These are phyloP conservation scores for Pestalotiopsis sp. DNA, from an alignment of 2,329 filamentous ascomycete genomes.

Conservation along the genomic window DNA sequence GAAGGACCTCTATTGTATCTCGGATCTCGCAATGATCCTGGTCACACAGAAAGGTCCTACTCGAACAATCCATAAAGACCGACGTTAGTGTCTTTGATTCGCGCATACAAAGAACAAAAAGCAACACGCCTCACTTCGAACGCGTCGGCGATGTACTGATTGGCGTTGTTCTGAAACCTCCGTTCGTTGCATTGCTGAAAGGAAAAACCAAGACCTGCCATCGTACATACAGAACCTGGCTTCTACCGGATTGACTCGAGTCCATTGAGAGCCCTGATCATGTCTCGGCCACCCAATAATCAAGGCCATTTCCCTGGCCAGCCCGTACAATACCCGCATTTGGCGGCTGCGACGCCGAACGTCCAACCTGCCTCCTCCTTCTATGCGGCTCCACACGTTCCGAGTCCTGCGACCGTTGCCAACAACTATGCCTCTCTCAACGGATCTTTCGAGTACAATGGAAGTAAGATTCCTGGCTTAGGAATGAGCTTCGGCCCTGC, in stretches of 20 bases:
- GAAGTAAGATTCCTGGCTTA: constrained; percentile 40
- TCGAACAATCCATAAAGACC: constrained; percentile 14
- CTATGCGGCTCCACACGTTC: constrained; percentile 19
- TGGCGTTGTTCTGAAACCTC: background rate
- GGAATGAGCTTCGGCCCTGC: constrained; percentile 28
- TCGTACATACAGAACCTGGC: background rate
- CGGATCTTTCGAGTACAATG: constrained; percentile 40
- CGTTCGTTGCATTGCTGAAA: constrained; percentile 1
- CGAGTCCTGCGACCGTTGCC: constrained; percentile 14
- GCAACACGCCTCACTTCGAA: background rate
- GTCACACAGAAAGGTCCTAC: background rate
- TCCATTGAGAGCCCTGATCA: constrained; percentile 22
- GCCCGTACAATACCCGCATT: constrained; percentile 23
- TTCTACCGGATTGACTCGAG: background rate
- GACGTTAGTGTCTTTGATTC: constrained; percentile 15
- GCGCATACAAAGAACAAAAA: constrained; percentile 1
- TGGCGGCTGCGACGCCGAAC: constrained; percentile 21
- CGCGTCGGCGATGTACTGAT: background rate
- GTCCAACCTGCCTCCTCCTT: constrained; percentile 18
- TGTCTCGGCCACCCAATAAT: constrained; percentile 43
- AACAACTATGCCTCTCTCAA: constrained; percentile 33
- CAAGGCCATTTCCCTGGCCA: constrained; percentile 35
- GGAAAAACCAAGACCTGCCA: background rate
- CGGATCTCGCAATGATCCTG: constrained; percentile 1
- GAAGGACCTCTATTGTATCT: background rate